Base-by-base conservation (phyloP, 768 basidiomycete genomes). In the Royoungia palumana region DNA sequence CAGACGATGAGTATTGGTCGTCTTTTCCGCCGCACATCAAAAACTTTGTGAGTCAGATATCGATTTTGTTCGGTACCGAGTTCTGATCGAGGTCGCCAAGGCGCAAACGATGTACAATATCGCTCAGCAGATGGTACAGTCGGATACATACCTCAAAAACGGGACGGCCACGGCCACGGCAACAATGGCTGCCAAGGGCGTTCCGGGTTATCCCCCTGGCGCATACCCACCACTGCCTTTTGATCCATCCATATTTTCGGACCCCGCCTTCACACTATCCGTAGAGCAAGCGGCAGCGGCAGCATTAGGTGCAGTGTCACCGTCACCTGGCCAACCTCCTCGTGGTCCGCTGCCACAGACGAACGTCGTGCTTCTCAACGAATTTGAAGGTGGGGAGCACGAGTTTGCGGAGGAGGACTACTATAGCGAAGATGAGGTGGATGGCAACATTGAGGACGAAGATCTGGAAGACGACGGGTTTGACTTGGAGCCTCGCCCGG, bases 1-100 rank as follows among this genome's bases (percentile, higher is more conserved):
- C 74, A 41, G 82, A 82, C 53, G 81, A 84, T 55, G 81, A 81
- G 40, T 85, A 86, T 61, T 85, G 84, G 85, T 76, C 80, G 40
- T 76, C 79, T 34, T 74, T 87, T 38, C 85, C 86, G 32, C 75
- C 79, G 20, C 81, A 86, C 58, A 76, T 86, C 51, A 77, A 82
- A 60, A 81, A 77, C 53, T 87, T 87, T 64, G 83, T 87, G 63
- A 73, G 81, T 54, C 59, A 47, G 56, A 65, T 64, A 56, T 58
- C 57, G 55, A 53, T 58, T 59, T 30, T 43, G 37, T 38, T 41
- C 44, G 14, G 20, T 60, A 49, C 53, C 55, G 53, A 63, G 17
- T 48, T 46, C 62, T 70, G 67, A 70, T 61, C 54, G 62, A 54
- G 59, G 60, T 55, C 39, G 58, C 62, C 47, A 74, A 82, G 73